These are phyloP conservation scores for Colletotrichum graminicola DNA, from an alignment of 2,329 filamentous ascomycete genomes.

Conservation along the genomic window DNA sequence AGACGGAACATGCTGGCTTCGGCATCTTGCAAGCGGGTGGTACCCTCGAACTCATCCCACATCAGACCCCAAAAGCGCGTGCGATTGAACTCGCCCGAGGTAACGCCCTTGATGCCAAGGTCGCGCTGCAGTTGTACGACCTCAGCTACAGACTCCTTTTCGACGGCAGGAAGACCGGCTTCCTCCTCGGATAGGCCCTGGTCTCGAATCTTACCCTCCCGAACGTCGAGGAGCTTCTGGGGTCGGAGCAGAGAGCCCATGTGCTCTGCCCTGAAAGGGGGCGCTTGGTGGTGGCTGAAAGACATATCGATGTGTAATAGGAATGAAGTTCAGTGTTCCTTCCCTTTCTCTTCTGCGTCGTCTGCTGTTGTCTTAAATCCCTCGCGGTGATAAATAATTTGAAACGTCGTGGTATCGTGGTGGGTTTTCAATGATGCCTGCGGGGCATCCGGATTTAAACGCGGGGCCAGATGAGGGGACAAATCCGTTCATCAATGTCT, in stretches of 20 bases:
- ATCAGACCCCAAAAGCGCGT: constrained; percentile 64
- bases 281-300: constrained; percentile 44
- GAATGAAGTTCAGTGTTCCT: accelerated
- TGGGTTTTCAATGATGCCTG: constrained; percentile 9
- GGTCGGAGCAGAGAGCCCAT: constrained; percentile 81
- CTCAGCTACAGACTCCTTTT: constrained; percentile 74
- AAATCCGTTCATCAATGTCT: constrained; percentile 26
- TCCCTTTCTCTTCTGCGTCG: too few species aligned
- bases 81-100: constrained; percentile 75
- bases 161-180: constrained; percentile 67
- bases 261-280: constrained; percentile 81
- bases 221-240: constrained; percentile 64
- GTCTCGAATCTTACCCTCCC: constrained; percentile 67
- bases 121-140: constrained; percentile 77
- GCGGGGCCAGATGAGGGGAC: constrained; percentile 36
- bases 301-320: constrained; percentile 1
- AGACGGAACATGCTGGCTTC: constrained; percentile 65
- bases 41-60: constrained; percentile 67
- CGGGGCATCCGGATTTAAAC: constrained; percentile 32
- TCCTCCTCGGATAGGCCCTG: constrained; percentile 58
- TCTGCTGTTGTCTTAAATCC: neutral
- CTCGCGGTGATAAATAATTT: constrained; percentile 7
- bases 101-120: constrained; percentile 75
- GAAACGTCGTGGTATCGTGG: constrained; percentile 7
- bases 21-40: constrained; percentile 61